Base-by-base conservation (phyloP, 2,329 filamentous ascomycete genomes). In the Westerdykella sp. region DNA sequence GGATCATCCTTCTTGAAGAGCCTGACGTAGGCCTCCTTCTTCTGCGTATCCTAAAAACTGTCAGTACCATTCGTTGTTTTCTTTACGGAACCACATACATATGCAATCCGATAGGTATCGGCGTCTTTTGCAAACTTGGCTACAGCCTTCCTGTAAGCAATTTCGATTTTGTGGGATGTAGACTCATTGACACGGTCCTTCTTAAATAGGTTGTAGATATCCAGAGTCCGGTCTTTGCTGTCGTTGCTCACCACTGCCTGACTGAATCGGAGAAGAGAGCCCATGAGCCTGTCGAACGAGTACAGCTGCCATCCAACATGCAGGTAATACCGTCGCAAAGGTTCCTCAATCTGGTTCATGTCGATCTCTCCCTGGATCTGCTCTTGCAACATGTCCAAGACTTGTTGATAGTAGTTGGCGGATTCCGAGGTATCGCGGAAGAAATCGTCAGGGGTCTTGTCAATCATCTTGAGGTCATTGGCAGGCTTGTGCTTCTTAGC, bases 61-160 rank as follows among this genome's bases (percentile, higher is more conserved):
- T 70, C 56, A 70, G 64, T 40, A 32, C 15, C 41, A 30, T 16
- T n/a, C 11, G 25, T 14, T 9, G 1, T 23, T 16, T 9, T 16
- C 32, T 18, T n/a, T 12, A 5, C 18, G 16, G 25, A 6, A 23
- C 15, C 18, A 81, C 88, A 78, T 81, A 96, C 91, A 75, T 85
- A 97, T 62, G 84, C 83, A 53, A 97, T 83, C 39, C 88, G 81
- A 67, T 95, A 97, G 50, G 95, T 80, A 59, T 97, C 91, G 13
- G 85, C 85, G 51, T 97, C 91, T 72, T 94, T 95, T 53, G 93
- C 82, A 60, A 88, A 83, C 68, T 93, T 93, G 69, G 96, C 89
- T 1, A 93, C 89, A 62, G 88, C 87, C 68, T 94, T 95, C 48
- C 91, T 82, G 47, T 91, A 88, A 58, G 85, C 87, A 47, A 95